Base-by-base conservation (phyloP, 2,329 filamentous ascomycete species). In the Fusarium ramigenum region DNA sequence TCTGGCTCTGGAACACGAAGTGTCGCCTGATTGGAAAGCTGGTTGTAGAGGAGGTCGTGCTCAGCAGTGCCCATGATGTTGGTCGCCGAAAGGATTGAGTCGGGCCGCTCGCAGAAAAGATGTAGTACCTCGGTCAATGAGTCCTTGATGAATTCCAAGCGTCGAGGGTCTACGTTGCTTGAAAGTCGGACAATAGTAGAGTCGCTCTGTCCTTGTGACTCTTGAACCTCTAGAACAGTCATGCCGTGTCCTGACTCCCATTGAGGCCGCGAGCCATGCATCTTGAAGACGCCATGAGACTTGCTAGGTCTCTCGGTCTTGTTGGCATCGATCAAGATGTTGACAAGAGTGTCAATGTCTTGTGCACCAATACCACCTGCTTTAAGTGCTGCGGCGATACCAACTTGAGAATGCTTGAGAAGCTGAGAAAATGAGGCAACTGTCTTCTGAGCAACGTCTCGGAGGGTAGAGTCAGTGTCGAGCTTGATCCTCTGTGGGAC, bases 401-500 rank as follows among this genome's bases (percentile, higher is more conserved):
- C 77, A 10, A 76, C 42, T 15, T 80, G 68, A 30, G 77, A 80
- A 44, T 81, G 76, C 47, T 57, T 72, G 14, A 63, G 30, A 0
- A 64, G 34, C 23, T 67, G 60, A 9, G 64, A 37, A n/a, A 67
- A 67, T 2, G 44, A 61, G 4, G 40, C 30, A 1, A 63, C 19
- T 4, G 64, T 37, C 19, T 11, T 61, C 57, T 69, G 64, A 16
- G 63, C 47, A 5, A 69, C 9, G 5, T 76, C 63, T 19, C 64
- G 50, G 14, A 88, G 49, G 4, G 70, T 60, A 14, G 49, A 60
- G 2, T 71, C 52, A 16, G 67, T 46, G 2, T 65, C 62, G 1
- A 80, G 32, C 5, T 69, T 65, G 16, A 80, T 58, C 11, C 80
- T 61, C 34, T 78, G 80, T 16, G 74, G 73, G 1, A 70, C 70